Evolutionary conservation across 441 rosid genomes (phyloP).

Genomic region (Erysimum cheiri): DNA sequence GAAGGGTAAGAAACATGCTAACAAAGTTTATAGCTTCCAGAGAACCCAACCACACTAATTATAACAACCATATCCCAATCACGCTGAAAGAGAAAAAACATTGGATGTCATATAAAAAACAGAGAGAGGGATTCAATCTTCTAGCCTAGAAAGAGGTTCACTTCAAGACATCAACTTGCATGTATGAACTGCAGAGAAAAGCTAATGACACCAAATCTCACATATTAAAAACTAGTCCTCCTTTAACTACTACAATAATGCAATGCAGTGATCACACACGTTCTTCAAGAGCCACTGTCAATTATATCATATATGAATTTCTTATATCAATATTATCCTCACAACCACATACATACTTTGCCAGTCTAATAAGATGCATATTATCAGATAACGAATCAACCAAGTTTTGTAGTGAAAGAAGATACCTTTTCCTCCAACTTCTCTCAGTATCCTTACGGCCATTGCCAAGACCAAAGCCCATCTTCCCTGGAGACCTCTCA

Average conservation of each 20-base stretch:
- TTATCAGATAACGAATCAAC: background rate
- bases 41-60: slow-evolving; percentile 7
- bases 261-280: slow-evolving; percentile 18
- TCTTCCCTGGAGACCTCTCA: slow-evolving; percentile 47
- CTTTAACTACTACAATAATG: slow-evolving; percentile 3
- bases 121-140: background rate
- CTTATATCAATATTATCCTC: slow-evolving; percentile 5
- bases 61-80: background rate
- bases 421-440: slow-evolving; percentile 79
- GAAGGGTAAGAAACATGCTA: background rate
- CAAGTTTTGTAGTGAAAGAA: slow-evolving; percentile 30
- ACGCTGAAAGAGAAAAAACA: background rate
- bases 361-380: slow-evolving; percentile 16
- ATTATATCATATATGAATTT: background rate
- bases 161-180: background rate
- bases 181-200: background rate
- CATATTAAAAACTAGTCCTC: background rate
- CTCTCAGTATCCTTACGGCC: slow-evolving; percentile 51
- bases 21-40: background rate
- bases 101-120: background rate
- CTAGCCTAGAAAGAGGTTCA: background rate
- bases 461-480: slow-evolving; percentile 56
- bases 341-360: background rate
- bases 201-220: slow-evolving; percentile 3
- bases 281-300: background rate